A percentile compares a stretch with the other conserved stretches of the same genome.
Evolutionary conservation across 768 basidiomycete species (phyloP).

Genomic region (Lactifluus volemus): DNA sequence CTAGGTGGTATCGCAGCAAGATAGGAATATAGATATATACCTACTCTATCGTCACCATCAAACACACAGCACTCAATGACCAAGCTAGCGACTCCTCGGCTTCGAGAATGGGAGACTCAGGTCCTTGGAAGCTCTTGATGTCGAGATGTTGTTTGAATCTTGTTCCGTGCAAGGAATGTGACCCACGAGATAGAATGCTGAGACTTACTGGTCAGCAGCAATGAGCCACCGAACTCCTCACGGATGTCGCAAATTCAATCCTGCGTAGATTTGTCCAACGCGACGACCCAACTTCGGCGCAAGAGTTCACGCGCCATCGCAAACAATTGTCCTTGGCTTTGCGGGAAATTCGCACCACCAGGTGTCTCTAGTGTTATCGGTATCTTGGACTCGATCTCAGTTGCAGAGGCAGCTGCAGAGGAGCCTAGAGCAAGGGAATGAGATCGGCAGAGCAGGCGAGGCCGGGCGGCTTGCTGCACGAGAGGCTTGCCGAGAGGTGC

Average conservation of each 20-base stretch:
- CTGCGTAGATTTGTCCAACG: constrained; percentile 78
- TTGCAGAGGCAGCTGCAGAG: constrained; percentile 29
- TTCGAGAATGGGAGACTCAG: too few species aligned
- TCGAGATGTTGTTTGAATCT: too few species aligned
- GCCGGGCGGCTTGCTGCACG: constrained; percentile 38
- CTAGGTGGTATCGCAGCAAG: too few species aligned
- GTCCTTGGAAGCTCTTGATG: too few species aligned
- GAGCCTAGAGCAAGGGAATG: constrained; percentile 32
- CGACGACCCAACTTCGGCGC: constrained; percentile 60
- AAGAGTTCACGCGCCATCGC: constrained; percentile 79
- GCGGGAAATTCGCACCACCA: constrained; percentile 86
- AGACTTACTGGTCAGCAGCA: constrained; percentile 59
- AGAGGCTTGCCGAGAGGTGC: constrained; percentile 42
- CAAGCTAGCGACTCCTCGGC: too few species aligned
- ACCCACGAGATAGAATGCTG: constrained; percentile 19
- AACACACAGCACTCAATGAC: too few species aligned
- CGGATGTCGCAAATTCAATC: constrained; percentile 85
- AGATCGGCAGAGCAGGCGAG: constrained; percentile 31
- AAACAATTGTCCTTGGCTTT: constrained; percentile 83
- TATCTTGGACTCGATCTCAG: constrained; percentile 48
- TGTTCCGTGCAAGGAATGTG: background rate
- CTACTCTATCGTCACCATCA: too few species aligned
- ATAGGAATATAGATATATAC: too few species aligned
- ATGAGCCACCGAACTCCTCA: constrained; percentile 69
- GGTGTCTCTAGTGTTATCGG: constrained; percentile 63